Evolutionary conservation across 2,329 filamentous ascomycete genomes (phyloP).

Genomic region (Fusarium sp.): DNA sequence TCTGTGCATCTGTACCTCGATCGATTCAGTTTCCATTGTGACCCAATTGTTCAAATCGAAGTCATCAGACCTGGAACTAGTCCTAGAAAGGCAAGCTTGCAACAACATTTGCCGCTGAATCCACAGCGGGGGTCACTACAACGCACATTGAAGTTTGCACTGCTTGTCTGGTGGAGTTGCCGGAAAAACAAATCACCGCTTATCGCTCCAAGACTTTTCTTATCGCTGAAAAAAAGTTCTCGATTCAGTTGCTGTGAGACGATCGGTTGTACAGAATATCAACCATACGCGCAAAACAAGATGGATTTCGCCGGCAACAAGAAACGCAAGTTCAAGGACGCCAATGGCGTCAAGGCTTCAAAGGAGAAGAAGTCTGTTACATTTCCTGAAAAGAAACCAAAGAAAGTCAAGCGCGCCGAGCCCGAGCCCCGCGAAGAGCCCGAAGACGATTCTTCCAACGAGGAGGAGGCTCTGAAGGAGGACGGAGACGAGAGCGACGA

Average conservation of each 20-base stretch:
- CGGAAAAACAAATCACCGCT: slow-evolving; percentile 36
- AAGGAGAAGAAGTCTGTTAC: slow-evolving; percentile 37
- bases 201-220: slow-evolving; percentile 36
- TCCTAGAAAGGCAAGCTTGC: slow-evolving; percentile 16
- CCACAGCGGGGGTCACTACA: slow-evolving; percentile 29
- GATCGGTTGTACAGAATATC: slow-evolving; percentile 13
- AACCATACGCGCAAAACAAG: slow-evolving; percentile 30
- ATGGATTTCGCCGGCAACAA: slow-evolving; percentile 52
- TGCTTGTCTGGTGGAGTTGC: not conserved
- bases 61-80: slow-evolving; percentile 15
- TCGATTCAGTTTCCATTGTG: slow-evolving; percentile 3
- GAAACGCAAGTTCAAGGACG: slow-evolving; percentile 54
- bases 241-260: slow-evolving; percentile 20
- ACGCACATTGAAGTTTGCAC: not conserved
- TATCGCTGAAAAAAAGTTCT: slow-evolving; percentile 41
- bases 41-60: not conserved
- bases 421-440: slow-evolving; percentile 39
- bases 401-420: slow-evolving; percentile 53
- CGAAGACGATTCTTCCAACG: slow-evolving; percentile 38
- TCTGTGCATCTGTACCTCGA: not conserved
- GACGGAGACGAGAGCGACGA: slow-evolving; percentile 38
- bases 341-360: slow-evolving; percentile 42
- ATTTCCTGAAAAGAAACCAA: slow-evolving; percentile 48
- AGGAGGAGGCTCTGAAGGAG: slow-evolving; percentile 42
- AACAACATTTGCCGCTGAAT: slow-evolving; percentile 33